Conservation (phyloP, 495 filamentous ascomycete genomes). For the Penicillium pulvis region DNA sequence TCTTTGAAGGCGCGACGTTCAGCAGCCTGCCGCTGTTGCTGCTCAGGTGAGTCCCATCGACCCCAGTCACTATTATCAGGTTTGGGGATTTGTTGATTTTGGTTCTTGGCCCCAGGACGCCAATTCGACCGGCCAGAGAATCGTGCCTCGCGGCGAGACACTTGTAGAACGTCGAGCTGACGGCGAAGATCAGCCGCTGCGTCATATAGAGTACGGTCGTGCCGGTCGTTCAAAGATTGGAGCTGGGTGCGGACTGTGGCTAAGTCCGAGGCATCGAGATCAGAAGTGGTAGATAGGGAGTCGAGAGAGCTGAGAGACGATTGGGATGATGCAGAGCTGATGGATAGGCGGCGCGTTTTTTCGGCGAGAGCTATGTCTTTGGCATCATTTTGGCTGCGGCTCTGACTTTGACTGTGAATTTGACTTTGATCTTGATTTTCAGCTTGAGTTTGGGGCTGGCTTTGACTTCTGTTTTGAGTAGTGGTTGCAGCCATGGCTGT, state of each 20-base stretch:
- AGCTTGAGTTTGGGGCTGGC: neutral
- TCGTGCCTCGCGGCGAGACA: slow-evolving; percentile 41
- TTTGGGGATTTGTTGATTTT: slow-evolving; percentile 2
- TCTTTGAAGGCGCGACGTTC: slow-evolving; percentile 42
- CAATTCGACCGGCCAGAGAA: slow-evolving; percentile 27
- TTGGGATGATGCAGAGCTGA: slow-evolving; percentile 40
- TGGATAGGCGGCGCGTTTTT: slow-evolving; percentile 35
- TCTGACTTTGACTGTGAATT: neutral
- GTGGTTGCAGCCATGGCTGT: neutral
- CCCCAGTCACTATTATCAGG: slow-evolving; percentile 32
- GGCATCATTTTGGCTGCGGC: slow-evolving; percentile 4
- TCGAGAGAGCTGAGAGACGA: slow-evolving; percentile 46
- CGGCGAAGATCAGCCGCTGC: slow-evolving; percentile 43
- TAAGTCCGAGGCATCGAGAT: slow-evolving; percentile 44
- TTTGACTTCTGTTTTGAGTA: neutral
- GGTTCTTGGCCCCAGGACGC: slow-evolving; percentile 26
- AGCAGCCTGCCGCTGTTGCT: slow-evolving; percentile 33
- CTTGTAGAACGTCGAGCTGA: slow-evolving; percentile 38
- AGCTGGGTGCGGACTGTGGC: slow-evolving; percentile 44
- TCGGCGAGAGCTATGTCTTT: slow-evolving; percentile 17
- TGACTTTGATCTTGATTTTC: slow-evolving; percentile 3
- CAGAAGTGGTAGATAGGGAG: slow-evolving; percentile 44
- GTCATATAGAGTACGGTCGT: slow-evolving; percentile 44
- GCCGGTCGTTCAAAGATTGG: slow-evolving; percentile 38
- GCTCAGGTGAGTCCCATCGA: slow-evolving; percentile 44